Evolutionary conservation across 106 monocot genomes (phyloP).

Genomic region (Agapanthus africanus): DNA sequence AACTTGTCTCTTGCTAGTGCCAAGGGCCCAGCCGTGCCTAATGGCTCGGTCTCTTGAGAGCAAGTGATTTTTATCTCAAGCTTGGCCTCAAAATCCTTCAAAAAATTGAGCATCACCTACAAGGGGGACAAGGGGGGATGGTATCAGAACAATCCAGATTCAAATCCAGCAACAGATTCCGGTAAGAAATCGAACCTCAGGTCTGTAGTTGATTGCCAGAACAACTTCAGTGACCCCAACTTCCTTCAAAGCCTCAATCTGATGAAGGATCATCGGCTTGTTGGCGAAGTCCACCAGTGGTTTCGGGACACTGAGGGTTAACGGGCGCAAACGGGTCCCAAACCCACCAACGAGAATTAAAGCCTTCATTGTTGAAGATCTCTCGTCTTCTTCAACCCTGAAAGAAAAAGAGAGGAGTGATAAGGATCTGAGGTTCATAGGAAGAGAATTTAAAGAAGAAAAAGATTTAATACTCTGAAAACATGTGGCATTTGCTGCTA

Average conservation of each 20-base stretch:
- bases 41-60: slow-evolving; percentile 78
- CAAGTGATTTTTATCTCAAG: slow-evolving; percentile 77
- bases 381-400: background rate
- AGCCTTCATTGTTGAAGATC: slow-evolving; percentile 29
- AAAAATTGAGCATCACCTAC: slow-evolving; percentile 76
- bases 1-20: slow-evolving; percentile 75
- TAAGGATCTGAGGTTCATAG: background rate
- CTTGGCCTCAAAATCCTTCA: slow-evolving; percentile 70
- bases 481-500: slow-evolving; percentile 6
- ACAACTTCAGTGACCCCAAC: slow-evolving; percentile 69
- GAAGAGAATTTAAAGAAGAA: background rate
- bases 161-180: no score
- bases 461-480: background rate
- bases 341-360: slow-evolving; percentile 60
- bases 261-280: slow-evolving; percentile 55
- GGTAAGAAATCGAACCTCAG: no score
- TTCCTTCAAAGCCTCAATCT: slow-evolving; percentile 56
- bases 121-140: no score
- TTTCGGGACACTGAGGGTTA: slow-evolving; percentile 50
- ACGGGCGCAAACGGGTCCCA: slow-evolving; percentile 43
- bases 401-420: background rate
- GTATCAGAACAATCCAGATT: no score
- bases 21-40: slow-evolving; percentile 83
- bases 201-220: slow-evolving; percentile 60
- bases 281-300: slow-evolving; percentile 54